Base-by-base conservation (phyloP, 306 rosid species). In the Herpetospermum pedunculosum region DNA sequence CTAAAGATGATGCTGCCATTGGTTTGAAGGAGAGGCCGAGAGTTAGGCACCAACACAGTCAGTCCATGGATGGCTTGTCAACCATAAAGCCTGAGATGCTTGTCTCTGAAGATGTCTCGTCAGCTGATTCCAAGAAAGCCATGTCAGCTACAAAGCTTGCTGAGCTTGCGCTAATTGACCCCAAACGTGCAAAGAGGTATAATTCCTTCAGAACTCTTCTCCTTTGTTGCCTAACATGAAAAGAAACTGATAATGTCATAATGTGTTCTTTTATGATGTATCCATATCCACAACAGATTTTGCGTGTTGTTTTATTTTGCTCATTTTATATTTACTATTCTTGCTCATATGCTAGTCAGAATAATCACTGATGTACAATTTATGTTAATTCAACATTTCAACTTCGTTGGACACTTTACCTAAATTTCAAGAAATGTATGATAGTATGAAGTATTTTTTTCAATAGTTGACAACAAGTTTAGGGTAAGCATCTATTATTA, bases 111-210 rank as follows among this genome's bases (percentile, higher is more conserved):
- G 98, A 92, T 21, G 34, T 83, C 71, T 81, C 89, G 44, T 83
- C 85, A 18, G 83, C 82, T 59, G 96, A 90, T 82, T 83, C 92
- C 48, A 90, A 90, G 73, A 92, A 92, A 77, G 89, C 96, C 58
- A 72, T 90, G 82, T 87, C 97, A 29, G 96, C 97, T 64, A 84
- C 92, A 35, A 92, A 92, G 82, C 96, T 92, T 63, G 90, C 96
- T 0, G 98, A 92, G 76, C 98, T 92, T 52, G 97, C 97, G 21
- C 71, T 90, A 73, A 82, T 90, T 60, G 98, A 92, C 78, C 98
- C 98, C 68, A 92, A 92, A 77, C 98, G 97, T 29, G 98, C 98
- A 2, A 92, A 92, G 85, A 88, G 98, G 98, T 92, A 80, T 30
- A 16, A 16, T 74, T 78, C 73, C 25, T 48, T 21, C 38, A 12